Evolutionary conservation across 2,329 filamentous ascomycete genomes (phyloP).

Genomic region (Pezicula neosporulosa): DNA sequence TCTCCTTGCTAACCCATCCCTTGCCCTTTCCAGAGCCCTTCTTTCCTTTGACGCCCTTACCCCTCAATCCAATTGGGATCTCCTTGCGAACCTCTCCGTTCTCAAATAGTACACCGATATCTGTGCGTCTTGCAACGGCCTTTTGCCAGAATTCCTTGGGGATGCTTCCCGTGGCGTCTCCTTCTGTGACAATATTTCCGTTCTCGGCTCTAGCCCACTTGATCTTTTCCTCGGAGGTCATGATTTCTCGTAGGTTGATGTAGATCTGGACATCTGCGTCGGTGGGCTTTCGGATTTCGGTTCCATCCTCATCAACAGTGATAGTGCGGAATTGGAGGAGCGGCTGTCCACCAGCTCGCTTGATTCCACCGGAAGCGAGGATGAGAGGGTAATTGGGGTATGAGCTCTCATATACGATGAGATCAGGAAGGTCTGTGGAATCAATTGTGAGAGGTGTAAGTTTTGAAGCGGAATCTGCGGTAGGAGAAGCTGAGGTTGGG

Average conservation of each 20-base stretch:
- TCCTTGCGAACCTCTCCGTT: conserved; percentile 40
- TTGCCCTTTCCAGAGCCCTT: conserved; percentile 34
- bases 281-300: conserved; percentile 23
- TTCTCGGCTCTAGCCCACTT: conserved; percentile 34
- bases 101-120: conserved; percentile 40
- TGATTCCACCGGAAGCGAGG: conserved; percentile 36
- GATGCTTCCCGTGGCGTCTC: conserved; percentile 23
- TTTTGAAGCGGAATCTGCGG: conserved; percentile 17
- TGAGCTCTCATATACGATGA: conserved; percentile 41
- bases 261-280: conserved; percentile 40
- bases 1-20: conserved; percentile 24
- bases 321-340: conserved; percentile 28
- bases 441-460: conserved; percentile 29
- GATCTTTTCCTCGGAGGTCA: conserved; percentile 31
- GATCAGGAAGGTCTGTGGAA: conserved; percentile 35
- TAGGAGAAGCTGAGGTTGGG: conserved; percentile 10
- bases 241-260: conserved; percentile 33
- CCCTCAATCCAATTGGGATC: conserved; percentile 36
- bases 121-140: conserved; percentile 36
- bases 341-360: conserved; percentile 35
- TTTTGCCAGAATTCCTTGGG: conserved; percentile 37
- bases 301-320: conserved; percentile 25
- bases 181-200: conserved; percentile 33
- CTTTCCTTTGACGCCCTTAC: conserved; percentile 37
- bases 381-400: conserved; percentile 42